Percentiles rank a stretch among this genome's conserved stretches.
These are phyloP conservation scores for Naganishia randhawae DNA, from an alignment of 768 basidiomycete species.

Conservation along the genomic window DNA sequence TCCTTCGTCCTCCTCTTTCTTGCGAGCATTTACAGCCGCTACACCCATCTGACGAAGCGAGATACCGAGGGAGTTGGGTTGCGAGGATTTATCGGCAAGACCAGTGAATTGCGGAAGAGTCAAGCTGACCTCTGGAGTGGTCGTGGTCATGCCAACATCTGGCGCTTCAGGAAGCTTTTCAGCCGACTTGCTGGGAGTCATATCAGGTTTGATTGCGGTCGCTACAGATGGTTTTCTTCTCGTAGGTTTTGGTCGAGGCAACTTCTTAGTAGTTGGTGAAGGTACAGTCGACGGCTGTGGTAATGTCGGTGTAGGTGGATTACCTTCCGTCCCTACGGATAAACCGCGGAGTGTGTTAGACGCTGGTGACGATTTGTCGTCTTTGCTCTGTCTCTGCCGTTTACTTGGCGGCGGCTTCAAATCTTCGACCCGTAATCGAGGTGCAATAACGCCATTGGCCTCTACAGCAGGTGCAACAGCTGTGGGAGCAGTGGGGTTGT, in stretches of 20 bases:
- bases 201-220: neutral
- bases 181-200: neutral
- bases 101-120: slow-evolving; percentile 19
- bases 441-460: slow-evolving; percentile 1
- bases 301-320: slow-evolving; percentile 12
- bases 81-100: neutral
- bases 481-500: neutral
- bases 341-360: neutral
- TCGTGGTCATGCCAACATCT: neutral
- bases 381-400: slow-evolving; percentile 24
- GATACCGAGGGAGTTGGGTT: slow-evolving; percentile 20
- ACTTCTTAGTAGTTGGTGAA: slow-evolving; percentile 17
- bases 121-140: slow-evolving; percentile 7
- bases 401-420: slow-evolving; percentile 31
- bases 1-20: slow-evolving; percentile 23
- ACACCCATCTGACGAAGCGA: slow-evolving; percentile 19
- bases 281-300: neutral
- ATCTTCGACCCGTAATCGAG: slow-evolving; percentile 29
- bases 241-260: slow-evolving; percentile 16
- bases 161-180: slow-evolving; percentile 6
- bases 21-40: slow-evolving; percentile 10
- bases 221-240: slow-evolving; percentile 8
- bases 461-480: neutral
- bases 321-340: slow-evolving; percentile 10
- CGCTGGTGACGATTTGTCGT: slow-evolving; percentile 18